A percentile compares a stretch with the other conserved stretches of the same genome.
Conservation (phyloP, 441 rosid species). For the Jatropha podagrica region DNA sequence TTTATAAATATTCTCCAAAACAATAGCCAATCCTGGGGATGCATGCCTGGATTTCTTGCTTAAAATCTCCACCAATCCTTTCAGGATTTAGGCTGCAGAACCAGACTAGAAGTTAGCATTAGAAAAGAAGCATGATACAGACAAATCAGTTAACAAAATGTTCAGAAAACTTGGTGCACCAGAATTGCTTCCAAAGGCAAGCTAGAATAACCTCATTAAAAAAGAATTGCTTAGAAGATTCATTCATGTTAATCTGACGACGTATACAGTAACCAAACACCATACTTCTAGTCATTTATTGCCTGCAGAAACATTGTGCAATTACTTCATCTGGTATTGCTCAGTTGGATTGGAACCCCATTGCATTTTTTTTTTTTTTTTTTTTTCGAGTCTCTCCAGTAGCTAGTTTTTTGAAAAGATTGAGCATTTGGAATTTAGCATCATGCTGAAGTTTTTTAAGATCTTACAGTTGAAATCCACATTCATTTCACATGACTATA, state of each 20-base stretch:
- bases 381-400: background rate
- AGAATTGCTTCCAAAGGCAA: background rate
- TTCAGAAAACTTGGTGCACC: background rate
- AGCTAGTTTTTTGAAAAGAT: background rate
- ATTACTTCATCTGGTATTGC: background rate
- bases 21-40: constrained; percentile 9
- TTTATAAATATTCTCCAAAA: background rate
- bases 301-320: constrained; percentile 2
- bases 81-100: constrained; percentile 80
- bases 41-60: constrained; percentile 84
- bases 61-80: constrained; percentile 91
- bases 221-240: background rate
- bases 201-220: background rate
- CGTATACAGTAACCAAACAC: background rate
- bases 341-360: background rate
- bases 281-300: background rate
- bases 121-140: background rate
- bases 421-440: background rate
- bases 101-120: constrained; percentile 15
- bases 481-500: background rate
- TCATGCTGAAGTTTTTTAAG: background rate
- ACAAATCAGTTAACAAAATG: background rate
- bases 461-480: background rate
- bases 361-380: background rate
- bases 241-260: background rate